Percentiles rank a stretch among this genome's conserved stretches.
phyloP scores from a whole-genome alignment of 2,329 filamentous ascomycete species.

The Paracamarosporium sp. region DNA sequence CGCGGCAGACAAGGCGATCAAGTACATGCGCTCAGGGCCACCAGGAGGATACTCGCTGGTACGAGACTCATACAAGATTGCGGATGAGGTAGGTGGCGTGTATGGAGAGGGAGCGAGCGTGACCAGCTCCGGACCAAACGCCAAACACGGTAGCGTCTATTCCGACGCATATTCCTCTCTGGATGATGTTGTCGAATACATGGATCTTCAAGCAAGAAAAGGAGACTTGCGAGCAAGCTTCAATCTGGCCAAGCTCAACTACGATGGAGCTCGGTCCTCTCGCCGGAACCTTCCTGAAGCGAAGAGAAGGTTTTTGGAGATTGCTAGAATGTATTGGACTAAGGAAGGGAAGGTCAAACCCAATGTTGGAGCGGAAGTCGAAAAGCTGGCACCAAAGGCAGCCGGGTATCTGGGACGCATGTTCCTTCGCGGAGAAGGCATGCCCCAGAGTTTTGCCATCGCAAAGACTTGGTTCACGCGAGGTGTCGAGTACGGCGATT shows the following conservation, averaged over 20 bases:
- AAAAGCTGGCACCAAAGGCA: constrained; percentile 81
- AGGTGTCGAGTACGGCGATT: constrained; percentile 76
- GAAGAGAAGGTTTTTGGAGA: constrained; percentile 79
- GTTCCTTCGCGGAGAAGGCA: constrained; percentile 86
- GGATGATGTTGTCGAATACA: constrained; percentile 92
- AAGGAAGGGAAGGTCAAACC: constrained; percentile 77
- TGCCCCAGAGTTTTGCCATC: constrained; percentile 77
- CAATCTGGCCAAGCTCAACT: constrained; percentile 83
- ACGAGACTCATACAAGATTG: constrained; percentile 81
- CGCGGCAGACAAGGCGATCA: constrained; percentile 91
- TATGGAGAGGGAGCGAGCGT: constrained; percentile 96
- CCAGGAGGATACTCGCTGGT: constrained; percentile 83
- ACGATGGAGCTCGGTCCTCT: constrained; percentile 81
- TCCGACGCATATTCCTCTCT: constrained; percentile 85
- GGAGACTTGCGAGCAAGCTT: constrained; percentile 88
- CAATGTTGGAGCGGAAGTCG: constrained; percentile 72
- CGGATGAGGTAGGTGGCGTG: constrained; percentile 88
- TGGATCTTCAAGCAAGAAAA: constrained; percentile 88
- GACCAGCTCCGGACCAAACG: constrained; percentile 84
- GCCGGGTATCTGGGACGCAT: constrained; percentile 89
- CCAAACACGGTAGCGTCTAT: constrained; percentile 73
- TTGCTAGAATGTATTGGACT: constrained; percentile 82
- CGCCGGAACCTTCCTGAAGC: constrained; percentile 76
- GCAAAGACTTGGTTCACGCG: constrained; percentile 85
- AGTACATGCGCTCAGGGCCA: constrained; percentile 86